A percentile compares a stretch with the other conserved stretches of the same genome.
These are phyloP conservation scores for Ophiostoma piceae DNA, from an alignment of 2,329 filamentous ascomycete genomes.

Conservation along the genomic window DNA sequence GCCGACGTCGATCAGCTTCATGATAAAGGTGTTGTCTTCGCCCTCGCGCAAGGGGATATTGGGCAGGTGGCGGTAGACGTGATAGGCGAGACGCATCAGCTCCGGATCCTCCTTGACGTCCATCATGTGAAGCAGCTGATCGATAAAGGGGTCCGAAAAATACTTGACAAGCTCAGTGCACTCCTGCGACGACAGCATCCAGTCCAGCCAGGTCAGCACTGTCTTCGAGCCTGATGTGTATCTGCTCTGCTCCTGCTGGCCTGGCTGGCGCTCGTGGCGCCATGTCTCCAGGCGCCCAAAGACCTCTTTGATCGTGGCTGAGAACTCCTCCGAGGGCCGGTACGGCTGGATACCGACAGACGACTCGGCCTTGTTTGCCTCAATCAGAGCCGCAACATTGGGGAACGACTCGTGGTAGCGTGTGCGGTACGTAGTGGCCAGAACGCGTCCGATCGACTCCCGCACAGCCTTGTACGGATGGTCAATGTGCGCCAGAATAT, in stretches of 20 bases:
- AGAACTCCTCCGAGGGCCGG: slow-evolving; percentile 68
- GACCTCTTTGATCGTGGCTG: slow-evolving; percentile 63
- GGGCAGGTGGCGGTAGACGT: slow-evolving; percentile 91
- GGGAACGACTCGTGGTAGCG: slow-evolving; percentile 91
- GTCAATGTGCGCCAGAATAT: slow-evolving; percentile 87
- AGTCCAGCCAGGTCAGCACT: slow-evolving; percentile 89
- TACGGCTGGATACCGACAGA: slow-evolving; percentile 84
- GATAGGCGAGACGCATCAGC: slow-evolving; percentile 87
- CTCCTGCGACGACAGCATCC: slow-evolving; percentile 82
- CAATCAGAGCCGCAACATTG: slow-evolving; percentile 68
- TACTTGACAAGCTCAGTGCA: slow-evolving; percentile 87
- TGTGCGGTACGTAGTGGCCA: slow-evolving; percentile 83
- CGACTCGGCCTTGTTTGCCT: slow-evolving; percentile 71
- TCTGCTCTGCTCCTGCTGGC: slow-evolving; percentile 85
- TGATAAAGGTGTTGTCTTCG: slow-evolving; percentile 79
- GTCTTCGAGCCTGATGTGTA: slow-evolving; percentile 98
- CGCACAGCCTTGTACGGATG: slow-evolving; percentile 97
- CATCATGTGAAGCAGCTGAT: slow-evolving; percentile 98
- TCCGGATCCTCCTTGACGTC: slow-evolving; percentile 98
- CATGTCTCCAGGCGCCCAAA: slow-evolving; percentile 79
- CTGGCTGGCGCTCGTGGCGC: slow-evolving; percentile 76
- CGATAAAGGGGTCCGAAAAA: slow-evolving; percentile 84
- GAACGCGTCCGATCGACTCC: slow-evolving; percentile 85
- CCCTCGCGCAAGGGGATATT: slow-evolving; percentile 89
- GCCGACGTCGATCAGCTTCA: slow-evolving; percentile 80